Evolutionary conservation across 768 basidiomycete genomes (phyloP), one percentile per base, ranked within the genome.

Genomic region (Pleurotus ostreatus): DNA sequence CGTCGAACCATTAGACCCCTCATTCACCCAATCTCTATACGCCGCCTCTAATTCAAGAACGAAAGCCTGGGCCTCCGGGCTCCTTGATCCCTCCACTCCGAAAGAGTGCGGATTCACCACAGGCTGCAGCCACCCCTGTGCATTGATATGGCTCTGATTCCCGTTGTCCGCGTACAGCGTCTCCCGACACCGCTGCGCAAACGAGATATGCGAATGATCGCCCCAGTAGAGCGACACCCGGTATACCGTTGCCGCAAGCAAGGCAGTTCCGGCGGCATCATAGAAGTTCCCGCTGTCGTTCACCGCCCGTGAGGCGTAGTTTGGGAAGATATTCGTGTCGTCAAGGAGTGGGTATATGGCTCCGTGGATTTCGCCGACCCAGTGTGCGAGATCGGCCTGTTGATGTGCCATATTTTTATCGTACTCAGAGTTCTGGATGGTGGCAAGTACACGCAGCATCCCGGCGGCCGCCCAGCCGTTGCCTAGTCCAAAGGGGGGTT

Each of bases 391-490:
- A 56, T 90, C 82, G 0, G 67, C 71, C 60, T 83, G 80, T 65
- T 91, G 72, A 13, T 64, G 70, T 49, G 74, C 64, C 57, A 91
- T 68, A 5, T 69, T 64, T 26, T 71, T 71, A 1, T 78, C 72
- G 58, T 74, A 90, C 48, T 77, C 70, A 0, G 89, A 89, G 30
- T 80, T 71, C 60, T 80, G 74, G 56, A 93, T 85, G 1, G 90
- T 93, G 2, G 81, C 84, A 0, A 89, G 74, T 2, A 94, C 93
- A 5, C 93, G 85, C 8, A 91, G 73, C 80, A 93, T 93, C 1
- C 94, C 93, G 15, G 84, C 88, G 0, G 91, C 90, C 0, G 89
- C 94, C 94, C 94, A 96, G 2, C 75, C 93, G 56, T 94, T 94
- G 0, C 92, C 92, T 88, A 41, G 2, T 18, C 6, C 34, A 18